Percentiles rank a stretch among this genome's conserved stretches.
phyloP scores from a whole-genome alignment of 2,329 filamentous ascomycete species.

The Lomentospora prolificans region DNA sequence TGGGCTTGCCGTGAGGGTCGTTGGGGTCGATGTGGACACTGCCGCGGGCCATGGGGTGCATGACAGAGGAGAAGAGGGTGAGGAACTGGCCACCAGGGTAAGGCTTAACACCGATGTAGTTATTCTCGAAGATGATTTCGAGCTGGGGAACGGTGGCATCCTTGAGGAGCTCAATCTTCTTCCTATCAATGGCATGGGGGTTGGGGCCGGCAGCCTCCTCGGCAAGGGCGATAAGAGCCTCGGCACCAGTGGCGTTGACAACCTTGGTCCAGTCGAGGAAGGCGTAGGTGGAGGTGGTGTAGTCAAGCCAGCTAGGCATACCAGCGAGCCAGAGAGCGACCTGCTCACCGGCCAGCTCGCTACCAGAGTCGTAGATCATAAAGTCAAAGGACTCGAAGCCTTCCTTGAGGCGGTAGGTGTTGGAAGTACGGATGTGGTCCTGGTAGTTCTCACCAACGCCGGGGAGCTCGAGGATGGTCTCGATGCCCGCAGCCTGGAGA shows the following conservation, averaged over 20 bases:
- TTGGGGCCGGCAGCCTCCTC: constrained; percentile 18
- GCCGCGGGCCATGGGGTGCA: constrained; percentile 52
- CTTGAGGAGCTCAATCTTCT: constrained; percentile 29
- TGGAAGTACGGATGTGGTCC: constrained; percentile 28
- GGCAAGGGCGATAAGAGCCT: constrained; percentile 21
- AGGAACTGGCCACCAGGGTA: constrained; percentile 21
- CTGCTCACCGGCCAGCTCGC: neutral
- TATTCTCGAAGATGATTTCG: constrained; percentile 20
- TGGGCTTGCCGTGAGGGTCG: constrained; percentile 24
- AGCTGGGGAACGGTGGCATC: constrained; percentile 17
- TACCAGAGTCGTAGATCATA: constrained; percentile 19
- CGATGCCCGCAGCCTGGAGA: constrained; percentile 26
- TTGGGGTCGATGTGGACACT: constrained; percentile 42
- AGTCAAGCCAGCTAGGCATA: constrained; percentile 26
- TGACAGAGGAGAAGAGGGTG: constrained; percentile 45
- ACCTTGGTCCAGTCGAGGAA: constrained; percentile 32
- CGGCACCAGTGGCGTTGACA: constrained; percentile 20
- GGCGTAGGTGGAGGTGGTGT: constrained; percentile 26
- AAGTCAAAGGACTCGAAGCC: constrained; percentile 18
- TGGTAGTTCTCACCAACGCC: constrained; percentile 38
- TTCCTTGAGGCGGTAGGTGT: constrained; percentile 25
- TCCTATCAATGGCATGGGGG: constrained; percentile 23
- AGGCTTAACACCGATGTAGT: constrained; percentile 17
- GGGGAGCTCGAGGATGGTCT: constrained; percentile 28
- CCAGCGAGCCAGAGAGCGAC: constrained; percentile 9